A percentile compares a stretch with the other conserved stretches of the same genome.
phyloP scores from a whole-genome alignment of 2,329 filamentous ascomycete species.

The Aotearoamyces nothofagi region DNA sequence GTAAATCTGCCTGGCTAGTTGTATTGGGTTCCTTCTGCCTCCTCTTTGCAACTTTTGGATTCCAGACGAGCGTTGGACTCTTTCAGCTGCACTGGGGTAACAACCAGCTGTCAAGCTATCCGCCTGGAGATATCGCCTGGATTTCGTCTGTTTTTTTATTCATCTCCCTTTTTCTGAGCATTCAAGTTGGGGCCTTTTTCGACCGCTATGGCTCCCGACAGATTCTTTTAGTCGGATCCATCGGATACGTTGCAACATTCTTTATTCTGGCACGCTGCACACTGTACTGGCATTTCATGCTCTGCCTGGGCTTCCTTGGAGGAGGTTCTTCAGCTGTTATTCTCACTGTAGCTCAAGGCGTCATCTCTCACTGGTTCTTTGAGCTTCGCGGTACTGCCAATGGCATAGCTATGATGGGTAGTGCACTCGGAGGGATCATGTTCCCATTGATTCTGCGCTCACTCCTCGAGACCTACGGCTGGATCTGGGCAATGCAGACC shows the following conservation, averaged over 20 bases:
- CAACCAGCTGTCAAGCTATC: conserved; percentile 35
- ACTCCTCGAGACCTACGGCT: conserved; percentile 32
- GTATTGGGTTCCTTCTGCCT: conserved; percentile 51
- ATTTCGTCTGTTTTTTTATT: conserved; percentile 24
- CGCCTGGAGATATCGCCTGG: conserved; percentile 24
- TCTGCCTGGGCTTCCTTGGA: conserved; percentile 21
- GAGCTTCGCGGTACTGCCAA: conserved; percentile 21
- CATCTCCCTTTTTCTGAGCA: conserved; percentile 22
- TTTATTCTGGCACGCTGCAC: conserved; percentile 23
- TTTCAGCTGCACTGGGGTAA: conserved; percentile 46
- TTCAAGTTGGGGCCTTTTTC: conserved; percentile 25
- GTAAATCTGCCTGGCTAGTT: conserved; percentile 46
- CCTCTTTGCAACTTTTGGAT: conserved; percentile 43
- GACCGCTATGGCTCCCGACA: conserved; percentile 24
- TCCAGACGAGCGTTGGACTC: conserved; percentile 46
- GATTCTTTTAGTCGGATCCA: conserved; percentile 18
- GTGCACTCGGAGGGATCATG: conserved; percentile 34
- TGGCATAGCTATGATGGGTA: conserved; percentile 27
- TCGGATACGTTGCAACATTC: conserved; percentile 14
- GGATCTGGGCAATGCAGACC: conserved; percentile 38
- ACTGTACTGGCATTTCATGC: conserved; percentile 26
- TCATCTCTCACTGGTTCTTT: conserved; percentile 25
- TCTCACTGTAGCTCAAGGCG: conserved; percentile 22
- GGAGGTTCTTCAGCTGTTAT: conserved; percentile 21
- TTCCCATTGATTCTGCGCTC: conserved; percentile 42